Conservation (phyloP, 768 basidiomycete genomes). For the Lanmaoa rubissima region DNA sequence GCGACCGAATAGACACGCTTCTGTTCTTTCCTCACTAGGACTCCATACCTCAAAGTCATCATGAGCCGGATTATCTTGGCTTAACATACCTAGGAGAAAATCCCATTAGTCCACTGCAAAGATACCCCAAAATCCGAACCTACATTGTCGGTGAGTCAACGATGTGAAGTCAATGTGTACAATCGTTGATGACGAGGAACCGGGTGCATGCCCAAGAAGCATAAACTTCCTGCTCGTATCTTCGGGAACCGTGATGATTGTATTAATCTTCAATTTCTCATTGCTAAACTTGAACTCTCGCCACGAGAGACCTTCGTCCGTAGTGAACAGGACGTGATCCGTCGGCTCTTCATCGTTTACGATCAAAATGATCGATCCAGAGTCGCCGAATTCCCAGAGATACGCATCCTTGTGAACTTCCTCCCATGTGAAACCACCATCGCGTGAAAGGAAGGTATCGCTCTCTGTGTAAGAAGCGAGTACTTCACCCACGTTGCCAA, state of each 20-base stretch:
- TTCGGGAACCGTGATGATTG: constrained; percentile 83
- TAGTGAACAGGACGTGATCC: constrained; percentile 85
- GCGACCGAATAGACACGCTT: constrained; percentile 88
- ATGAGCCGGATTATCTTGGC: constrained; percentile 63
- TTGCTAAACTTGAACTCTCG: constrained; percentile 77
- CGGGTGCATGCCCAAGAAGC: constrained; percentile 65
- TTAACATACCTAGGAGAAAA: constrained; percentile 56
- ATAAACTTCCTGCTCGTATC: constrained; percentile 94
- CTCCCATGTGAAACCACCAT: constrained; percentile 97
- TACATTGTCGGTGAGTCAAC: constrained; percentile 75
- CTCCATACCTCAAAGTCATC: constrained; percentile 99
- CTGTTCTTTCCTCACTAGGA: constrained; percentile 84
- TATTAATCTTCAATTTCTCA: constrained; percentile 67
- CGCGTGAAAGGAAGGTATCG: constrained; percentile 95
- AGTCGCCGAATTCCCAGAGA: constrained; percentile 97
- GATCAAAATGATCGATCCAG: constrained; percentile 89
- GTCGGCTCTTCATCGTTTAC: constrained; percentile 95
- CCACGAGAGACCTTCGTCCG: constrained; percentile 88
- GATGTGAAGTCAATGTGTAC: constrained; percentile 88
- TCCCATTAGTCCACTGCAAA: not conserved
- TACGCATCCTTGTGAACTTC: constrained; percentile 98
- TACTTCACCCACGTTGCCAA: constrained; percentile 89
- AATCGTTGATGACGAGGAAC: constrained; percentile 45
- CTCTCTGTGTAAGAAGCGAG: constrained; percentile 80
- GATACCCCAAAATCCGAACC: constrained; percentile 28